Evolutionary conservation across 1,284 basidiomycete genomes (phyloP).

Genomic region (Boletus semigastroideus): DNA sequence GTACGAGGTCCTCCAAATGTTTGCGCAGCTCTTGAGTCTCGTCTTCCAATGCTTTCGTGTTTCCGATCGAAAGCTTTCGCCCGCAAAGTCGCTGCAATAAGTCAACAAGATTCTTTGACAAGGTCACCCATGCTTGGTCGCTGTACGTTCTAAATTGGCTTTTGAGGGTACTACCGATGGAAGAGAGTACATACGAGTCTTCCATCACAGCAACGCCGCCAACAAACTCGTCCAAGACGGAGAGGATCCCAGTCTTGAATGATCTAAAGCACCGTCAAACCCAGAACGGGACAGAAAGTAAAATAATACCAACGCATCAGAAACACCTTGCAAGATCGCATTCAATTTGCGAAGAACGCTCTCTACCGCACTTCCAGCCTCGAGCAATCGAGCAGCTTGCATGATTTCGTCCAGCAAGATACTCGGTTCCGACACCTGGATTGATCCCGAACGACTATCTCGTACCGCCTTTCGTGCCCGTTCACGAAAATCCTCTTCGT

Average conservation of each 20-base stretch:
- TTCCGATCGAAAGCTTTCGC: constrained; percentile 15
- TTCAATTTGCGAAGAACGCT: constrained; percentile 37
- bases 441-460: constrained; percentile 35
- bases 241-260: constrained; percentile 61
- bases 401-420: constrained; percentile 55
- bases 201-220: constrained; percentile 60
- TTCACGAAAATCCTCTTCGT: constrained; percentile 81
- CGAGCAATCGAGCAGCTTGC: constrained; percentile 48
- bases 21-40: constrained; percentile 14
- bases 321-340: constrained; percentile 57
- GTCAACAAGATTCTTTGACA: constrained; percentile 16
- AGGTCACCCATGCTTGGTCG: constrained; percentile 18
- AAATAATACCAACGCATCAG: constrained; percentile 52
- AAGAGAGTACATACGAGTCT: constrained; percentile 48
- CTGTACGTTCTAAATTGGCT: constrained; percentile 10
- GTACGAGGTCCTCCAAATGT: constrained; percentile 14
- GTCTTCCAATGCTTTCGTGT: constrained; percentile 10
- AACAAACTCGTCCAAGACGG: constrained; percentile 67
- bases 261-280: constrained; percentile 42
- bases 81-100: constrained; percentile 25
- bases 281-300: neutral
- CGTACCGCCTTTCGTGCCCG: constrained; percentile 49
- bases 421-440: constrained; percentile 48
- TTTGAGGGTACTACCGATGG: neutral
- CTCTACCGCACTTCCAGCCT: constrained; percentile 15